Conservation (phyloP, 139 green algal genomes). For the Chlamydomonas incerta region DNA sequence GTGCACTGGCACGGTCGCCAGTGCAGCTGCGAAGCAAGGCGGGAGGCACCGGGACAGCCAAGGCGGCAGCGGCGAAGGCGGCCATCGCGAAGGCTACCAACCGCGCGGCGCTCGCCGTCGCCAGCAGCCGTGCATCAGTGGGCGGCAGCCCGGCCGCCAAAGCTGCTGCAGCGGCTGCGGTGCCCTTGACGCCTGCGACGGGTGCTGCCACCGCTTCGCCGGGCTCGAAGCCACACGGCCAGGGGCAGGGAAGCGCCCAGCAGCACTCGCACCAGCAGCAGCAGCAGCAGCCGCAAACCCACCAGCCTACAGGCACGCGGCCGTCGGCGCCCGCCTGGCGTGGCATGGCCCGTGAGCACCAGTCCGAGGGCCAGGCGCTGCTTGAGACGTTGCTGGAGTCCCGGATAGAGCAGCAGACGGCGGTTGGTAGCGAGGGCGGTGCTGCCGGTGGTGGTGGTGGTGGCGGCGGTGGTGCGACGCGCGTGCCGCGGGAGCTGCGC, state of each 20-base stretch:
- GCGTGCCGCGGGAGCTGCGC: conserved; percentile 23
- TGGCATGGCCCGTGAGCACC: conserved; percentile 1
- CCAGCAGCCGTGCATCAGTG: too few species aligned
- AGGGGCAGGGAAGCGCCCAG: not conserved
- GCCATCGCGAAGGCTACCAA: not conserved
- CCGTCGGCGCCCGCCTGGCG: too few species aligned
- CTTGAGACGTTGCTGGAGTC: conserved; percentile 26
- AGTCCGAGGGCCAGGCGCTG: conserved; percentile 36
- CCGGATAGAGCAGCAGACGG: conserved; percentile 35
- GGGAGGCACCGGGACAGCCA: not conserved
- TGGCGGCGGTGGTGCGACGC: not conserved
- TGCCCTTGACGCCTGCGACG: too few species aligned
- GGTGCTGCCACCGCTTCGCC: too few species aligned
- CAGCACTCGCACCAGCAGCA: too few species aligned
- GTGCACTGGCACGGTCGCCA: not conserved
- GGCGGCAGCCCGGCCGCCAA: too few species aligned
- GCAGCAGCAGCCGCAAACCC: too few species aligned
- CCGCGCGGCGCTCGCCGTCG: too few species aligned
- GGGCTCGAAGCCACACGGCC: too few species aligned
- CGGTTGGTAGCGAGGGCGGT: not conserved
- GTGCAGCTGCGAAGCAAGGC: conserved; percentile 4
- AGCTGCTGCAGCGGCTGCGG: too few species aligned
- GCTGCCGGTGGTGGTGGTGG: not conserved
- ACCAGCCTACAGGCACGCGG: not conserved
- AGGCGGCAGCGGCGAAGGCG: not conserved